A percentile compares a stretch with the other conserved stretches of the same genome.
Conservation (phyloP, 2,329 filamentous ascomycete species). For the Fusarium sp. region DNA sequence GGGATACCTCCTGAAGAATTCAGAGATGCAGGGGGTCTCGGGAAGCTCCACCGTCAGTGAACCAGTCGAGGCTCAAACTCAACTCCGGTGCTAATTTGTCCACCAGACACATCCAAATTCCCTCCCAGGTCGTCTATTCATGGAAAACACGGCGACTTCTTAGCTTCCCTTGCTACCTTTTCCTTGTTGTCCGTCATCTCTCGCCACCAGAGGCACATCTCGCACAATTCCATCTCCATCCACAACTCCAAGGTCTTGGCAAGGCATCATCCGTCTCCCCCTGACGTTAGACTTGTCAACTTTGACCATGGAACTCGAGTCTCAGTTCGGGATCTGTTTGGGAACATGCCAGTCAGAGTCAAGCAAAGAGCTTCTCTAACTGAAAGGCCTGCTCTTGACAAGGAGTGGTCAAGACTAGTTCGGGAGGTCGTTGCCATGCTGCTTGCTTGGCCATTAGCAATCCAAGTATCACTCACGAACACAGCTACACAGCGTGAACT, state of each 20-base stretch:
- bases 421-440: slow-evolving; percentile 74
- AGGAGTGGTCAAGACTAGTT: slow-evolving; percentile 77
- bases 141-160: slow-evolving; percentile 81
- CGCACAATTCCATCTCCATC: slow-evolving; percentile 76
- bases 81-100: slow-evolving; percentile 18
- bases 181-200: slow-evolving; percentile 86
- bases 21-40: slow-evolving; percentile 76
- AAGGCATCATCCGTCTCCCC: slow-evolving; percentile 73
- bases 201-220: slow-evolving; percentile 72
- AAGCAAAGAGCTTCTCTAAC: slow-evolving; percentile 79
- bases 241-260: slow-evolving; percentile 79
- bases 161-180: slow-evolving; percentile 82
- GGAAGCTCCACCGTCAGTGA: slow-evolving; percentile 78
- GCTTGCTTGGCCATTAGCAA: slow-evolving; percentile 75
- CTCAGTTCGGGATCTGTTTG: slow-evolving; percentile 85
- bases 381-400: slow-evolving; percentile 67
- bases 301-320: slow-evolving; percentile 82
- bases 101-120: slow-evolving; percentile 84
- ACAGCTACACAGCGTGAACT: slow-evolving; percentile 54
- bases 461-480: slow-evolving; percentile 74
- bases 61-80: neutral
- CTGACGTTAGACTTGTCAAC: slow-evolving; percentile 69
- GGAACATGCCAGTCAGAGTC: slow-evolving; percentile 90
- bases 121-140: slow-evolving; percentile 64
- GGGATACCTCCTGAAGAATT: slow-evolving; percentile 87